Base-by-base conservation (phyloP, 2,329 filamentous ascomycete genomes). In the Colletotrichum magnum region DNA sequence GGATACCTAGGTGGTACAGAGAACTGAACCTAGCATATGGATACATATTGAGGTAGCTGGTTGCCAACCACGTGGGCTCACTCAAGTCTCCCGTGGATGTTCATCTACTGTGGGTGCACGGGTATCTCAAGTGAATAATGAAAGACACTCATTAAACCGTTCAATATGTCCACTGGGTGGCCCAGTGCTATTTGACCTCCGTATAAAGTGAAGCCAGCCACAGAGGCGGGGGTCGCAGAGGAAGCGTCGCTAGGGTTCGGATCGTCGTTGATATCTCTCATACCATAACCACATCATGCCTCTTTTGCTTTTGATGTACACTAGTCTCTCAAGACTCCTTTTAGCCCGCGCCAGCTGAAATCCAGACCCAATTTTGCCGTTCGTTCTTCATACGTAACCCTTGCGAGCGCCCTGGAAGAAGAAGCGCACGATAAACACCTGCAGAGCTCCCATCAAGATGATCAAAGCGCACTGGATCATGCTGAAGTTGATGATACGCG, bases 351-450 rank as follows among this genome's bases (percentile, higher is more conserved):
- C 58, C 58, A 26, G 54, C 57, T 41, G 58, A 69, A 53, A 59
- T 64, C 28, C 58, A 70, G 58, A 68, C 60, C 43, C 48, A 64
- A 54, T 64, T 64, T 70, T 48, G 16, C 28, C 10, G 21, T 51
- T 43, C 16, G 56, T 68, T 66, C 60, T 83, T 88, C 80, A 90
- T 82, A 92, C 90, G 77, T 92, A 92, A 71, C 89, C 90, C 83
- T 92, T 92, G 75, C 90, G 85, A 60, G 90, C 90, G 65, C 90
- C 89, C 87, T 90, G 95, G 89, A 99, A 99, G 86, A 99, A 99
- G 91, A 98, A 98, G 73, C 94, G 87, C 75, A 99, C 96, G 75
- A 99, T 91, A 81, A 98, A 98, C 58, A 99, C 96, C 85, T 99
- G 97, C 79, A 99, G 83, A 54, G 90, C 95, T 52, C 95, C 96